phyloP scores from a whole-genome alignment of 2,329 filamentous ascomycete genomes.

The Sarocladiaceae sp. region DNA sequence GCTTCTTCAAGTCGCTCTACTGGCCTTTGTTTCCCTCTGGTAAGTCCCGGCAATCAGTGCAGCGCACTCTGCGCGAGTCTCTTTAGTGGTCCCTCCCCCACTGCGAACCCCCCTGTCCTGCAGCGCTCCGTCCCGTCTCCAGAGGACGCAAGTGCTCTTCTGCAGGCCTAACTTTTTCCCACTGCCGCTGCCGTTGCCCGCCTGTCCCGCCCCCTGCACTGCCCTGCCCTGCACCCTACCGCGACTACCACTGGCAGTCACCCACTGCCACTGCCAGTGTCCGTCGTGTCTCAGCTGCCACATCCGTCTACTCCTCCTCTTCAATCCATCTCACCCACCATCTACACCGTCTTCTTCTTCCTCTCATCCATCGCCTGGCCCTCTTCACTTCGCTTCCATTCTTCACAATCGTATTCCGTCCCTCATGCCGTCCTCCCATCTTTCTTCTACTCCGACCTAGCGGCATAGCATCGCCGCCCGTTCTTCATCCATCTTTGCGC shows the following conservation, averaged over 20 bases:
- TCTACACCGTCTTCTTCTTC: conserved; percentile 12
- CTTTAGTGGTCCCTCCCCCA: neutral
- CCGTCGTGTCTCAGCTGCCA: neutral
- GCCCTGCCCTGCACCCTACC: neutral
- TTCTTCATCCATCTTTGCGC: conserved; percentile 7
- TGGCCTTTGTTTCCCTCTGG: conserved; percentile 1
- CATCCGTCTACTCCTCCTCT: conserved; percentile 9
- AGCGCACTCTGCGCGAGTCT: conserved; percentile 1
- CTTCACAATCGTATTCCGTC: conserved; percentile 10
- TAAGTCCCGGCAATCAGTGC: neutral
- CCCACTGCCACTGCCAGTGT: conserved; percentile 6
- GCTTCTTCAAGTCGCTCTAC: neutral
- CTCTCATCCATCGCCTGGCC: neutral
- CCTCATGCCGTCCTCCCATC: conserved; percentile 3
- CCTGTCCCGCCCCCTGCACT: neutral
- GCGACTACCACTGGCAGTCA: conserved; percentile 5
- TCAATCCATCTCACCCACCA: conserved; percentile 3
- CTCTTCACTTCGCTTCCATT: conserved; percentile 6
- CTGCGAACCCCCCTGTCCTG: neutral
- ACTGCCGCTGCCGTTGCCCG: neutral
- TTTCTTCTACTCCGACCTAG: neutral
- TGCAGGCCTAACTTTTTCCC: neutral
- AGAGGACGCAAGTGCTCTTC: conserved; percentile 4
- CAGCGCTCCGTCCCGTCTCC: conserved; percentile 3
- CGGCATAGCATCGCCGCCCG: neutral